A percentile compares a stretch with the other conserved stretches of the same genome.
Conservation (phyloP, 192 early-diverging fungal species). For the Umbelopsis isabellina region DNA sequence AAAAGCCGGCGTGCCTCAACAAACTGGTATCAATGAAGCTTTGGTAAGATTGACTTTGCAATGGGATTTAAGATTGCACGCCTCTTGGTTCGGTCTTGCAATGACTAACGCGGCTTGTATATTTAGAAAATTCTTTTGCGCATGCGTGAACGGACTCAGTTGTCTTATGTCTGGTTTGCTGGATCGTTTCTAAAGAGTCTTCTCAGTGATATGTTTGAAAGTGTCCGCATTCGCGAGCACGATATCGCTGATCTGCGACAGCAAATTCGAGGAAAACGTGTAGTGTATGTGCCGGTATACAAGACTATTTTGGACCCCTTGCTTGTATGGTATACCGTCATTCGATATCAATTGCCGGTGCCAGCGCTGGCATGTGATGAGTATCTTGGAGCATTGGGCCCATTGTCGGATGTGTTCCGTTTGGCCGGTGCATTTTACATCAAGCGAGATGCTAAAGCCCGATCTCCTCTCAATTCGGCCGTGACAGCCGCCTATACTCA, state of each 20-base stretch:
- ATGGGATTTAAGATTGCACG: not conserved
- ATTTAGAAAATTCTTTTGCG: slow-evolving; percentile 33
- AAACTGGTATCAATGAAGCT: slow-evolving; percentile 42
- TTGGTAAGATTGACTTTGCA: slow-evolving; percentile 20
- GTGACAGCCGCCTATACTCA: slow-evolving; percentile 40
- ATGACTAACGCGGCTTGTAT: not conserved
- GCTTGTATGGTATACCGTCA: slow-evolving; percentile 38
- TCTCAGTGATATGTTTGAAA: slow-evolving; percentile 37
- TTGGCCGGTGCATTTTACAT: slow-evolving; percentile 41
- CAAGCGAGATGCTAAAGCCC: slow-evolving; percentile 27
- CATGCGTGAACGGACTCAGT: slow-evolving; percentile 43
- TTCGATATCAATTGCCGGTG: slow-evolving; percentile 41
- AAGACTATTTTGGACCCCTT: slow-evolving; percentile 43
- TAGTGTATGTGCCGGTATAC: slow-evolving; percentile 42
- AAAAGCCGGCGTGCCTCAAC: slow-evolving; percentile 41
- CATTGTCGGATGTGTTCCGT: slow-evolving; percentile 39
- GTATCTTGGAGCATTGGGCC: slow-evolving; percentile 28
- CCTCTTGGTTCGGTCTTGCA: not conserved
- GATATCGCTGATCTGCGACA: slow-evolving; percentile 26
- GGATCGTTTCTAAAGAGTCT: slow-evolving; percentile 39
- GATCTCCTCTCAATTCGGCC: slow-evolving; percentile 40
- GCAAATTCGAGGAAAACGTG: slow-evolving; percentile 35
- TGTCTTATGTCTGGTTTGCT: slow-evolving; percentile 41
- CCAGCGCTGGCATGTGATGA: slow-evolving; percentile 42
- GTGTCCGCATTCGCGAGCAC: slow-evolving; percentile 31